phyloP scores from a whole-genome alignment of 192 early-diverging fungal species.

The Rhizophagus sp. region DNA sequence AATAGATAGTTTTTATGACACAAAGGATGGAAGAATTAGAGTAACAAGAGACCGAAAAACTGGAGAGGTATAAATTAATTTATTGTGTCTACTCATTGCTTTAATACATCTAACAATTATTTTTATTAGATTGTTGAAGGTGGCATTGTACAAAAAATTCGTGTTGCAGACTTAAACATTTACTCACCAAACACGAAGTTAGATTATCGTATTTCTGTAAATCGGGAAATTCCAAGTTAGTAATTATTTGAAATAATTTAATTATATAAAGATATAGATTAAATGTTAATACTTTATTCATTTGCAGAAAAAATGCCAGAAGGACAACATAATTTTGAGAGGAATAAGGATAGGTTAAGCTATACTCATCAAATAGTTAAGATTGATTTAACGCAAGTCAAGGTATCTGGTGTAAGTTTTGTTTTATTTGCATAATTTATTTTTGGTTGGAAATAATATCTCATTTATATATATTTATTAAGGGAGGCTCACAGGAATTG shows the following conservation, averaged over 20 bases:
- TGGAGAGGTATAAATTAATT: constrained; percentile 39
- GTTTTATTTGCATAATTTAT: constrained; percentile 21
- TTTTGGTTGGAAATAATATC: background rate
- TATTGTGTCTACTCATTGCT: background rate
- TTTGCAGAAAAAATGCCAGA: constrained; percentile 44
- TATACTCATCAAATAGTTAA: constrained; percentile 82
- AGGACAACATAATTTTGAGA: constrained; percentile 54
- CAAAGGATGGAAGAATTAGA: constrained; percentile 42
- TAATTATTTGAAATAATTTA: constrained; percentile 30
- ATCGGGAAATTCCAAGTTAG: constrained; percentile 66
- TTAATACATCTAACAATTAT: background rate
- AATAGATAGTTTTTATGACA: constrained; percentile 67
- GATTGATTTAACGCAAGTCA: constrained; percentile 90
- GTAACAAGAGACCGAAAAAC: constrained; percentile 70
- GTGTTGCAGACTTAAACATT: constrained; percentile 84
- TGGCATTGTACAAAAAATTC: constrained; percentile 71
- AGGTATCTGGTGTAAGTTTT: constrained; percentile 40
- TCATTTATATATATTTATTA: constrained; percentile 34
- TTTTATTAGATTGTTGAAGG: constrained; percentile 45
- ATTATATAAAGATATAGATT: background rate
- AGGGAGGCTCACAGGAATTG: constrained; percentile 48
- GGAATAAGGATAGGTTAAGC: constrained; percentile 86
- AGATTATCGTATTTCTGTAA: constrained; percentile 88
- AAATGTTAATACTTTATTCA: constrained; percentile 31
- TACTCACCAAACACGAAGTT: constrained; percentile 76